phyloP scores from a whole-genome alignment of 2,329 filamentous ascomycete genomes.

The Lecanoromycetidae sp. region DNA sequence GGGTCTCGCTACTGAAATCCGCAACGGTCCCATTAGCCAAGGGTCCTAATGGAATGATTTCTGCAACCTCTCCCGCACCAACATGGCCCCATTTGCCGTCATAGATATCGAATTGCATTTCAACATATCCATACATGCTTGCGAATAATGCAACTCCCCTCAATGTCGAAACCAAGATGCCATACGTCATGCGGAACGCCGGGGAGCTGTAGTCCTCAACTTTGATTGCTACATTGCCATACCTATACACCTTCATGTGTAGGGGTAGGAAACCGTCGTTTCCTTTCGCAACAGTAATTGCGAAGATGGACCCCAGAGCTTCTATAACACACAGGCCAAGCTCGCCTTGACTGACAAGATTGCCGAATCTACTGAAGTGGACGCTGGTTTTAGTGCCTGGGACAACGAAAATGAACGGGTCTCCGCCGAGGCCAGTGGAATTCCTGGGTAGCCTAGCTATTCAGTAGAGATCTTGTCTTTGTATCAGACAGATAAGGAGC shows the following conservation, averaged over 20 bases:
- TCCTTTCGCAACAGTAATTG: not conserved
- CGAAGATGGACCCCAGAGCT: not conserved
- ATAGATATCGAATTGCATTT: not conserved
- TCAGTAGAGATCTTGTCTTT: no score
- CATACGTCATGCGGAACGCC: not conserved
- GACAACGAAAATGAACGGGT: not conserved
- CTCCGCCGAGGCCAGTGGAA: not conserved
- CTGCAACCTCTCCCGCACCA: not conserved
- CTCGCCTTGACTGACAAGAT: not conserved
- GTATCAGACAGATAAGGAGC: no score
- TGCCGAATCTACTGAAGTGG: not conserved
- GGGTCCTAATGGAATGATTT: no score
- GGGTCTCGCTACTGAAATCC: no score
- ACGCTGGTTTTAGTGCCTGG: no score
- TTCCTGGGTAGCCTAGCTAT: not conserved
- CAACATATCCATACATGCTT: not conserved
- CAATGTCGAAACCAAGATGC: not conserved
- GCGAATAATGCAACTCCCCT: conserved; percentile 4
- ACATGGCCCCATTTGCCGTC: not conserved
- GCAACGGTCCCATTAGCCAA: no score
- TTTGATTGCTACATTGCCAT: conserved; percentile 2
- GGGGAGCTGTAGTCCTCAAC: not conserved
- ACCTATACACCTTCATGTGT: not conserved
- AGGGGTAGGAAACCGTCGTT: not conserved
- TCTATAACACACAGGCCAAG: not conserved